These are phyloP conservation scores for Bryoerythrophyllum caledonicum DNA, from an alignment of 225 moss, liverwort and hornwort species.

Conservation along the genomic window DNA sequence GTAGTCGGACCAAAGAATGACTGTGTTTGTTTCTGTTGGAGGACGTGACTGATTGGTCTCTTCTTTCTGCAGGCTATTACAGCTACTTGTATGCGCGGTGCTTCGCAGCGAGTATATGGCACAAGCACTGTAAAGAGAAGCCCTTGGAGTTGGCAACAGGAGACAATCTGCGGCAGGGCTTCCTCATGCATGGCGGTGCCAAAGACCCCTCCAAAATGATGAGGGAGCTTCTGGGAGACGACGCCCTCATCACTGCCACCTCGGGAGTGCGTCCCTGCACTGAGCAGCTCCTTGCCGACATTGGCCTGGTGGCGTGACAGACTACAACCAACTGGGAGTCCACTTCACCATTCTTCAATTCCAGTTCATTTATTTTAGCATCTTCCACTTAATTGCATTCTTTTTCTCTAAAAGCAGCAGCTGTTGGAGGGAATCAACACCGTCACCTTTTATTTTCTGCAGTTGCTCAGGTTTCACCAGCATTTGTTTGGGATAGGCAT, in stretches of 20 bases:
- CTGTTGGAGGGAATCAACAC: neutral
- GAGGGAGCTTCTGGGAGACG: conserved; percentile 70
- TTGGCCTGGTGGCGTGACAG: conserved; percentile 49
- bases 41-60: neutral
- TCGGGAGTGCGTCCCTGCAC: conserved; percentile 89
- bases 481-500: neutral
- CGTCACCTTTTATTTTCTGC: neutral
- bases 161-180: conserved; percentile 71
- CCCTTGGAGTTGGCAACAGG: conserved; percentile 76
- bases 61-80: conserved; percentile 87
- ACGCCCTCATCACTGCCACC: conserved; percentile 61
- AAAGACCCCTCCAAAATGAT: conserved; percentile 93
- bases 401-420: neutral
- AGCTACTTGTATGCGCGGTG: conserved; percentile 98
- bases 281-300: conserved; percentile 79
- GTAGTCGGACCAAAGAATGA: neutral
- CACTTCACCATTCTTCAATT: neutral
- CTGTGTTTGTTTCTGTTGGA: neutral
- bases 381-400: too few species aligned
- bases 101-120: conserved; percentile 97
- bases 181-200: conserved; percentile 93
- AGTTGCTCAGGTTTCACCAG: neutral
- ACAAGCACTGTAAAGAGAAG: conserved; percentile 71
- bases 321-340: neutral
- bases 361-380: neutral